A percentile compares a stretch with the other conserved stretches of the same genome.
phyloP scores from a whole-genome alignment of 1,139 yeast species.

The Sugiyamaella castrensis region DNA sequence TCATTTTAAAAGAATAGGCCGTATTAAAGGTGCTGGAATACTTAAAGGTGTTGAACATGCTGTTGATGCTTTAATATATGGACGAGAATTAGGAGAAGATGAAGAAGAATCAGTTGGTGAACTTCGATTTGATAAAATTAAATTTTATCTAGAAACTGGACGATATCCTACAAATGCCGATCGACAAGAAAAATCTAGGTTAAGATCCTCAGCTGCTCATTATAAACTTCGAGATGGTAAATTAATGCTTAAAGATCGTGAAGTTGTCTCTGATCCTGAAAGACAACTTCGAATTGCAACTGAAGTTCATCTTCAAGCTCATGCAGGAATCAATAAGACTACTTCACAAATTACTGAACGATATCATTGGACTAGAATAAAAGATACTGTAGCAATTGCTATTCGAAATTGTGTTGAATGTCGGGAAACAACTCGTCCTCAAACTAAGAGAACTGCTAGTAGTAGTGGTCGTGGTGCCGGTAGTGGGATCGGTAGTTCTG shows the following conservation, averaged over 20 bases:
- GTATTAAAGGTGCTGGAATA: conserved; percentile 80
- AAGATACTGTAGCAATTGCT: conserved; percentile 80
- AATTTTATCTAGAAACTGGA: conserved; percentile 77
- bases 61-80: conserved; percentile 77
- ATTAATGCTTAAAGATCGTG: conserved; percentile 72
- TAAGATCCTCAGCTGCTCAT: conserved; percentile 78
- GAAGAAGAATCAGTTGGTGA: conserved; percentile 54
- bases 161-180: conserved; percentile 80
- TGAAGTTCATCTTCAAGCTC: conserved; percentile 65
- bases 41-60: conserved; percentile 79
- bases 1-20: conserved; percentile 73
- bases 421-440: conserved; percentile 43
- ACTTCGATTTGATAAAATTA: conserved; percentile 71
- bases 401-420: conserved; percentile 76
- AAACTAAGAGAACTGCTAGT: conserved; percentile 26
- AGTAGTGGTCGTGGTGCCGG: background rate
- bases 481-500: too few species aligned
- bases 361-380: conserved; percentile 89
- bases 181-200: conserved; percentile 77
- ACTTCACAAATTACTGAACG: conserved; percentile 73
- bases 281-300: conserved; percentile 73
- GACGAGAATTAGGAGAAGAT: conserved; percentile 48
- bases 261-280: conserved; percentile 73
- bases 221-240: conserved; percentile 70
- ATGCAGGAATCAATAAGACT: conserved; percentile 89